Percentiles rank a stretch among this genome's conserved stretches.
These are phyloP conservation scores for Xerocomus amazonicus DNA, from an alignment of 1,284 basidiomycete species.

Conservation along the genomic window DNA sequence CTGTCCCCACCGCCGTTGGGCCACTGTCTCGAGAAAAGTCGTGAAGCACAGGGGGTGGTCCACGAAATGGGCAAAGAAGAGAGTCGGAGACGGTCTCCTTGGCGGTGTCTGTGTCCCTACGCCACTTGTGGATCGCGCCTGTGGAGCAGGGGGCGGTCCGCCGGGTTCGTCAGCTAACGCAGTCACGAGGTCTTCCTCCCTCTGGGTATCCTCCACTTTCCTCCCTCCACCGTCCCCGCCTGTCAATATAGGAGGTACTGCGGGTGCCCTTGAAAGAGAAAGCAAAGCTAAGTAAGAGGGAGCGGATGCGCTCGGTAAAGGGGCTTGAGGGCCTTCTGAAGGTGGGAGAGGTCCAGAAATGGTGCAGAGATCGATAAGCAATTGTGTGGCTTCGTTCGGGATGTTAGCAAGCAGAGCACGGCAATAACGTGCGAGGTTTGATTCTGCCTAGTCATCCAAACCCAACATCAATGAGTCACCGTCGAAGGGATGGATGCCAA, in stretches of 20 bases:
- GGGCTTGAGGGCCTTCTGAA: slow-evolving; percentile 16
- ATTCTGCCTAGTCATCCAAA: slow-evolving; percentile 57
- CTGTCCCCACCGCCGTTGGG: slow-evolving; percentile 79
- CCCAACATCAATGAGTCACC: background rate
- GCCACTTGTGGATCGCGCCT: slow-evolving; percentile 13
- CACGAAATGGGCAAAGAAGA: slow-evolving; percentile 94
- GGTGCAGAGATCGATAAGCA: slow-evolving; percentile 91
- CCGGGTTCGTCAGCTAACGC: slow-evolving; percentile 14
- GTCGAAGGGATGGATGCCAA: background rate
- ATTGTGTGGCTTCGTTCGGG: slow-evolving; percentile 83
- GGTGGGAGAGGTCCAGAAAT: slow-evolving; percentile 52
- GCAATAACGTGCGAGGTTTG: slow-evolving; percentile 81
- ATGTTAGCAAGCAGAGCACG: slow-evolving; percentile 78
- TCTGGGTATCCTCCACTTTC: slow-evolving; percentile 18
- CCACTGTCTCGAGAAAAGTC: slow-evolving; percentile 87
- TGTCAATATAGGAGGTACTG: slow-evolving; percentile 40
- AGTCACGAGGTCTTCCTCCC: slow-evolving; percentile 18
- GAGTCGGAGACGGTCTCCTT: slow-evolving; percentile 74
- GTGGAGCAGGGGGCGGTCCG: slow-evolving; percentile 8
- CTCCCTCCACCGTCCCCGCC: slow-evolving; percentile 34
- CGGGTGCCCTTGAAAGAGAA: slow-evolving; percentile 51
- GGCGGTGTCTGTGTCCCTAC: slow-evolving; percentile 29
- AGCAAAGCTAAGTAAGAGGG: slow-evolving; percentile 78
- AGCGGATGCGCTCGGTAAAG: slow-evolving; percentile 32
- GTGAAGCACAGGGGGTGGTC: slow-evolving; percentile 85